These are phyloP conservation scores for Ophiorrhiza pumila DNA, from an alignment of 257 asterid genomes.

Conservation along the genomic window DNA sequence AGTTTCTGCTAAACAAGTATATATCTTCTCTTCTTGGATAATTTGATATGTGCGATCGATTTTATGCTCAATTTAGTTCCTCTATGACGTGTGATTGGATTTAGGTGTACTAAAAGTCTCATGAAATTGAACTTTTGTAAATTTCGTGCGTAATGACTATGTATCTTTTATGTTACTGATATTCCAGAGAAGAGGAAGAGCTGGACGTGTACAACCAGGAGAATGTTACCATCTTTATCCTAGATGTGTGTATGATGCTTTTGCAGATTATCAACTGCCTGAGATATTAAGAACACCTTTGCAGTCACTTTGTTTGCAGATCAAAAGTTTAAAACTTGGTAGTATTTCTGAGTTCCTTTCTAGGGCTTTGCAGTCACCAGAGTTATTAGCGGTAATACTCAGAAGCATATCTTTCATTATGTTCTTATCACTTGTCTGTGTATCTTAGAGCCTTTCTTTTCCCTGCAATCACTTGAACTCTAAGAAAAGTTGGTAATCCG, in stretches of 20 bases:
- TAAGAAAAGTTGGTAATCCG: neutral
- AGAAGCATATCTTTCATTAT: conserved; percentile 12
- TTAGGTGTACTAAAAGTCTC: neutral
- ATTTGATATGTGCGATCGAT: neutral
- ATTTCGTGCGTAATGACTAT: neutral
- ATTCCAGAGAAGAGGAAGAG: conserved; percentile 95
- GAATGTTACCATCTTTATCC: conserved; percentile 94
- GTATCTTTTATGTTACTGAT: conserved; percentile 10
- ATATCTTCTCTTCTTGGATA: conserved; percentile 19
- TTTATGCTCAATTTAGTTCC: neutral
- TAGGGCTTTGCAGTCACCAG: conserved; percentile 89
- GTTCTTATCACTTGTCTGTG: neutral
- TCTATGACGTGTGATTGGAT: neutral
- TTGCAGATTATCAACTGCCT: conserved; percentile 84
- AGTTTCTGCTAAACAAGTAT: conserved; percentile 87
- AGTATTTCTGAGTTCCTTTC: conserved; percentile 81
- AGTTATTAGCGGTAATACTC: conserved; percentile 73
- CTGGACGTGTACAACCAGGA: conserved; percentile 99
- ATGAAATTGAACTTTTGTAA: neutral
- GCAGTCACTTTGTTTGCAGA: conserved; percentile 94
- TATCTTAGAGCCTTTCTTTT: neutral
- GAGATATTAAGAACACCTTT: conserved; percentile 94
- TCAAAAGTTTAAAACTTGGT: conserved; percentile 87
- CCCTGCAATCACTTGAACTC: neutral
- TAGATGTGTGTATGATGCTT: conserved; percentile 72